A percentile compares a stretch with the other conserved stretches of the same genome.
phyloP scores from a whole-genome alignment of 805 yeast genomes.

The Teunomyces lycoperdinae region DNA sequence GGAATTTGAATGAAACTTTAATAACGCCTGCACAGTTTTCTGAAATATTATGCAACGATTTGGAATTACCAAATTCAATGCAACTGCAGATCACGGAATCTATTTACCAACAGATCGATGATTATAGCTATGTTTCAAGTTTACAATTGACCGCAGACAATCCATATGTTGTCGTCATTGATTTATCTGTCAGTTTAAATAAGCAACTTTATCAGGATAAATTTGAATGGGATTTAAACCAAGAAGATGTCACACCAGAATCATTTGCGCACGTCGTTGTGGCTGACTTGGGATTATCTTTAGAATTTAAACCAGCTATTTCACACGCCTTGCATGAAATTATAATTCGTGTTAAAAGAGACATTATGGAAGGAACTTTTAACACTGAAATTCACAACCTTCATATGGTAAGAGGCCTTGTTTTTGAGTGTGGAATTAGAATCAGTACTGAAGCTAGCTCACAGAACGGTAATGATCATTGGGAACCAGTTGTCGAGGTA shows the following conservation, averaged over 20 bases:
- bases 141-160: constrained; percentile 57
- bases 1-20: constrained; percentile 66
- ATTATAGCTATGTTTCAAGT: constrained; percentile 59
- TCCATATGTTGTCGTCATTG: constrained; percentile 58
- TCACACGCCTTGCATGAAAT: constrained; percentile 84
- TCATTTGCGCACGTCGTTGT: constrained; percentile 79
- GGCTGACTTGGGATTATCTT: constrained; percentile 74
- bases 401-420: constrained; percentile 40
- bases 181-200: constrained; percentile 77
- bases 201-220: constrained; percentile 85
- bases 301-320: constrained; percentile 88
- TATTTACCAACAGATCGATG: constrained; percentile 78
- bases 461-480: constrained; percentile 73
- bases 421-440: constrained; percentile 43
- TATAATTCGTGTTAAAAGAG: constrained; percentile 71
- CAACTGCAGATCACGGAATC: constrained; percentile 65
- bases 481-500: constrained; percentile 87
- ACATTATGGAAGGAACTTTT: constrained; percentile 61
- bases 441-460: constrained; percentile 57
- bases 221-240: constrained; percentile 85
- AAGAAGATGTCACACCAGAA: constrained; percentile 66
- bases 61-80: constrained; percentile 69
- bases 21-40: constrained; percentile 77
- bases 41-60: constrained; percentile 70
- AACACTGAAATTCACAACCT: constrained; percentile 42